Evolutionary conservation across 1,284 basidiomycete species (phyloP), one percentile per base, ranked within the genome.

Genomic region (Apiotrichum gracile): DNA sequence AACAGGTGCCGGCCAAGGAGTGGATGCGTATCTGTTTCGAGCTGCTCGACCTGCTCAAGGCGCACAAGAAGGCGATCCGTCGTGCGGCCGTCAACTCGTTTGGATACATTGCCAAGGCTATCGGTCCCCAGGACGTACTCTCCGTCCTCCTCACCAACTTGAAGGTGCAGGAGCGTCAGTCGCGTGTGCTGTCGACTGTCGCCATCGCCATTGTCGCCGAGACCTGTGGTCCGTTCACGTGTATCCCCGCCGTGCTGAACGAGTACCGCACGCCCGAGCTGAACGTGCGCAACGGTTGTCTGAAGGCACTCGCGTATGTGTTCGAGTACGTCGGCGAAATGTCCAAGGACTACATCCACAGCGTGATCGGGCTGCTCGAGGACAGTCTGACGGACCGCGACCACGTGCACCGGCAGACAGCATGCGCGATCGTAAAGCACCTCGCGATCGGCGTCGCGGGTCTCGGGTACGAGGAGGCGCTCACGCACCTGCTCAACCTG

Each of bases 21-120:
- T 98, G 94, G 94, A 98, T 99, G 96, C 87, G 96, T 68, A 99
- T 99, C 74, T 98, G 96, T 73, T 98, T 98, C 76, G 96, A 99
- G 75, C 79, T 99, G 37, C 82, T 99, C 46, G 96, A 98, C 69
- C 80, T 99, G 39, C 82, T 99, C 66, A 98, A 98, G 75, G 96
- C 96, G 9, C 96, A 99, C 79, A 98, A 98, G 80, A 97, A 97
- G 78, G 93, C 90, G 34, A 98, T 98, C 68, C 87, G 96, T 52
- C 89, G 94, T 74, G 96, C 96, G 0, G 93, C 94, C 17, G 94
- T 98, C 77, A 98, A 98, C 79, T 97, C 93, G 4, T 98, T 99
- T 64, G 96, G 96, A 66, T 99, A 98, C 68, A 98, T 99, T 61
- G 96, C 96, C 57, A 97, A 97, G 79, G 94, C 90, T 75, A 87